Conservation (phyloP, 1,139 yeast genomes). For the Pichiaceae sp. region DNA sequence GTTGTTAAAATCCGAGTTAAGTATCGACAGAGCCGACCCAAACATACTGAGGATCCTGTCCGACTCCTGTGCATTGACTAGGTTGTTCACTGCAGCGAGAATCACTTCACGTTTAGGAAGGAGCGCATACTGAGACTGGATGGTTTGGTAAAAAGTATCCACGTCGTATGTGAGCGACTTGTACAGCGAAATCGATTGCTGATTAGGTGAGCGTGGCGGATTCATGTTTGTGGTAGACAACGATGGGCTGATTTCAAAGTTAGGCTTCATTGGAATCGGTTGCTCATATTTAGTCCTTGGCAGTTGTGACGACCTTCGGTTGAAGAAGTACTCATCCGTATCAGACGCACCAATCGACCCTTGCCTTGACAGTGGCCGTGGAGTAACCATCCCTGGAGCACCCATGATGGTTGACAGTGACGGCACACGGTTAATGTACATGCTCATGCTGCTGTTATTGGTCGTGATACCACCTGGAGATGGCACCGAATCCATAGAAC, state of each 20-base stretch:
- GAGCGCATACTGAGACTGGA: conserved; percentile 51
- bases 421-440: conserved; percentile 12
- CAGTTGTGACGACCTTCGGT: background rate
- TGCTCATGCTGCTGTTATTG: background rate
- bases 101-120: conserved; percentile 35
- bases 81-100: conserved; percentile 22
- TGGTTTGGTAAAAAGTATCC: conserved; percentile 38
- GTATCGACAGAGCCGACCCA: conserved; percentile 38
- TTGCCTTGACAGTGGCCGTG: conserved; percentile 2
- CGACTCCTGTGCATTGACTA: conserved; percentile 1
- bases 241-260: too few relatives aligned
- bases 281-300: background rate
- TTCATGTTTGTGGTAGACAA: background rate
- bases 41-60: conserved; percentile 33
- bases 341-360: background rate
- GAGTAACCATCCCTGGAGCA: background rate
- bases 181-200: conserved; percentile 3
- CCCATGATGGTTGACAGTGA: conserved; percentile 12
- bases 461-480: conserved; percentile 9
- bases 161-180: conserved; percentile 14
- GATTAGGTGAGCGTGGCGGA: background rate
- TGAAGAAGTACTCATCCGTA: background rate
- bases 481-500: conserved; percentile 26
- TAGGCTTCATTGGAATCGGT: background rate
- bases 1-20: conserved; percentile 29